A percentile compares a stretch with the other conserved stretches of the same genome.
Conservation (phyloP, 1,284 basidiomycete species). For the Apiotrichum porosum region DNA sequence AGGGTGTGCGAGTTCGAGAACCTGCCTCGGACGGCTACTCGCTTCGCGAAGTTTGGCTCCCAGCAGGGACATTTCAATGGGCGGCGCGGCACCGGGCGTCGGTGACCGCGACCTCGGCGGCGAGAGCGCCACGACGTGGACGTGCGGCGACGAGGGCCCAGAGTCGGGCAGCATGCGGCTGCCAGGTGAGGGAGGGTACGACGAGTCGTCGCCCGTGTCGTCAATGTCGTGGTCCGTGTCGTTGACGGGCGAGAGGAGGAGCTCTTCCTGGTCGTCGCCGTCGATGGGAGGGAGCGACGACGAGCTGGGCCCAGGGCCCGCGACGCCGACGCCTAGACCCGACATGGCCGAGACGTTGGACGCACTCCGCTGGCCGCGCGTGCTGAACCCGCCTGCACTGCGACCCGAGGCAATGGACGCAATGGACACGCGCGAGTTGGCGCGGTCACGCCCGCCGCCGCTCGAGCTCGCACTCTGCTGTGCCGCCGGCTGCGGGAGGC, state of each 20-base stretch:
- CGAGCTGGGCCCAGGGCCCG: not conserved
- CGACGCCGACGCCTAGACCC: not conserved
- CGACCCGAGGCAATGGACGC: not conserved
- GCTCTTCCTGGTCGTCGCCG: not conserved
- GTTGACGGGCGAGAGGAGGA: not conserved
- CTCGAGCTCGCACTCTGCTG: not conserved
- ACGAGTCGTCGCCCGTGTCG: constrained; percentile 6
- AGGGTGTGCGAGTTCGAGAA: constrained; percentile 31
- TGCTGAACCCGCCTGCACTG: too few species aligned
- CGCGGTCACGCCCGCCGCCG: not conserved
- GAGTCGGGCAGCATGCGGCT: too few species aligned
- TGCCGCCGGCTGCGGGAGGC: constrained; percentile 12
- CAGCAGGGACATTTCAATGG: constrained; percentile 25
- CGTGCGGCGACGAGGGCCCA: too few species aligned
- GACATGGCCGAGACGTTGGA: not conserved
- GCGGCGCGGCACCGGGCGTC: not conserved
- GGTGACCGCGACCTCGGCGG: not conserved
- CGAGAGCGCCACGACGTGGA: not conserved
- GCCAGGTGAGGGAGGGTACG: constrained; percentile 7
- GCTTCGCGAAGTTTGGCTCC: constrained; percentile 29
- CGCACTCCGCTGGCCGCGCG: too few species aligned
- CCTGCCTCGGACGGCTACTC: constrained; percentile 9
- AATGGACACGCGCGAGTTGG: not conserved
- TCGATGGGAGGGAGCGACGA: not conserved
- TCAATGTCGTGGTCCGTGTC: not conserved